Percentiles rank a stretch among this genome's conserved stretches.
phyloP scores from a whole-genome alignment of 257 asterid genomes.

The Handroanthus guayacan region DNA sequence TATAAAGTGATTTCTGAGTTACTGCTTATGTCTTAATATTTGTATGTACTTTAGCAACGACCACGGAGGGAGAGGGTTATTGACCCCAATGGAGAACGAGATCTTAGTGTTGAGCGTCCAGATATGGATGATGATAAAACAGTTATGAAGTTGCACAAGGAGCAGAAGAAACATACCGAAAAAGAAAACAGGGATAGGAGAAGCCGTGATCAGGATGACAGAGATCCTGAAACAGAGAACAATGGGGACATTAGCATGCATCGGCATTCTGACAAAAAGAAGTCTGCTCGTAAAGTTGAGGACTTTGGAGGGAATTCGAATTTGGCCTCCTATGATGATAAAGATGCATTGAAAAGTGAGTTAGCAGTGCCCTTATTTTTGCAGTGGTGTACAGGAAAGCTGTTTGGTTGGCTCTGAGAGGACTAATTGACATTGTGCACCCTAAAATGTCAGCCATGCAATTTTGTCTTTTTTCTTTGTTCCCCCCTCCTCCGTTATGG shows the following conservation, averaged over 20 bases:
- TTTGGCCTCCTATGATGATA: slow-evolving; percentile 71
- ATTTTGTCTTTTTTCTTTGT: neutral
- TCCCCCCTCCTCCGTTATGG: too few species aligned
- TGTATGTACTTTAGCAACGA: slow-evolving; percentile 57
- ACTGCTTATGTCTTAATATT: slow-evolving; percentile 27
- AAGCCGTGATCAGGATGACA: slow-evolving; percentile 74
- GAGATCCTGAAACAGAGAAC: slow-evolving; percentile 69
- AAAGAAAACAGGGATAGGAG: slow-evolving; percentile 79
- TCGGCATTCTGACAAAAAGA: slow-evolving; percentile 73
- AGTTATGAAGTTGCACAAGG: slow-evolving; percentile 71
- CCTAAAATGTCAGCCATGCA: slow-evolving; percentile 18
- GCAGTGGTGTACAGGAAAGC: slow-evolving; percentile 15
- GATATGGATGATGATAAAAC: slow-evolving; percentile 86
- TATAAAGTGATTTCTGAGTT: slow-evolving; percentile 8
- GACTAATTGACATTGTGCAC: slow-evolving; percentile 12
- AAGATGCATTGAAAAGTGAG: slow-evolving; percentile 89
- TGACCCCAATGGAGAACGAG: slow-evolving; percentile 73
- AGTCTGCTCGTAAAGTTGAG: slow-evolving; percentile 69
- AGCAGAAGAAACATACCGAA: slow-evolving; percentile 78
- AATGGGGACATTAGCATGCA: slow-evolving; percentile 71
- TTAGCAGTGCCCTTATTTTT: slow-evolving; percentile 22
- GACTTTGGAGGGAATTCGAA: slow-evolving; percentile 72
- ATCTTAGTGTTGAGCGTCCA: slow-evolving; percentile 80
- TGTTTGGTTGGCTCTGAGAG: slow-evolving; percentile 27
- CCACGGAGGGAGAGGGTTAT: slow-evolving; percentile 65